phyloP scores from a whole-genome alignment of 1,284 basidiomycete genomes.

The Moesziomyces sp. region DNA sequence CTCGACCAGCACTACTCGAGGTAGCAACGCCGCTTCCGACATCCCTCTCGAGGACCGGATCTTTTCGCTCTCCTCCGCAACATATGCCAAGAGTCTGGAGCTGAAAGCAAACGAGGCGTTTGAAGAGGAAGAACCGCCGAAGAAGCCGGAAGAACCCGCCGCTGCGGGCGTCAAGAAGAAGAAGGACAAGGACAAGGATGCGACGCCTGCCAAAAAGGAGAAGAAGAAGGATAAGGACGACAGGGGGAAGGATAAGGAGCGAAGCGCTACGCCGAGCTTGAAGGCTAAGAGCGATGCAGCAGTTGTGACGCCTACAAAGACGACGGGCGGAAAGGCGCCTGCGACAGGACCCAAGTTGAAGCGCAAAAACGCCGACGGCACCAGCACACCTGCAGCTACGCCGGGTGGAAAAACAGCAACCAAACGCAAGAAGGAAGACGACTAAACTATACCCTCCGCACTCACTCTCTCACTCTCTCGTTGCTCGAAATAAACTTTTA shows the following conservation, averaged over 20 bases:
- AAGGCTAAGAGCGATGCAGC: constrained; percentile 9
- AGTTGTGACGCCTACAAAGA: constrained; percentile 17
- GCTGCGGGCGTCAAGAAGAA: constrained; percentile 14
- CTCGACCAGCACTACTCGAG: constrained; percentile 1
- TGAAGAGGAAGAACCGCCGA: constrained; percentile 11
- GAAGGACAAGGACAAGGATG: constrained; percentile 27
- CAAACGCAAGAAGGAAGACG: constrained; percentile 50
- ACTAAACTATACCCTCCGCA: constrained; percentile 3
- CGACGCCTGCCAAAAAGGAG: not conserved
- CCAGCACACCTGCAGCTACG: constrained; percentile 1
- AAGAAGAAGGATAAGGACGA: constrained; percentile 11
- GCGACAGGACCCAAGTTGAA: constrained; percentile 36
- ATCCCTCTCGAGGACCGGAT: constrained; percentile 59
- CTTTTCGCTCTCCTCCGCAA: constrained; percentile 59
- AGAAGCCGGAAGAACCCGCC: constrained; percentile 8
- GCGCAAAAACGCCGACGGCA: constrained; percentile 31
- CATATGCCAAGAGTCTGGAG: constrained; percentile 60
- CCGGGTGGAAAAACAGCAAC: constrained; percentile 19
- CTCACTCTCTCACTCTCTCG: not conserved
- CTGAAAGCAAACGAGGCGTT: constrained; percentile 55
- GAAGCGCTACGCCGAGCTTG: constrained; percentile 17
- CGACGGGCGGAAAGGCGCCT: not conserved
- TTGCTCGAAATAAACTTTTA: not conserved
- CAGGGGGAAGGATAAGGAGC: constrained; percentile 18
- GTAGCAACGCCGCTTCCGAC: constrained; percentile 12